Evolutionary conservation across 768 basidiomycete species (phyloP), one percentile per base, ranked within the genome.

Genomic region (Termitomyces sp.): DNA sequence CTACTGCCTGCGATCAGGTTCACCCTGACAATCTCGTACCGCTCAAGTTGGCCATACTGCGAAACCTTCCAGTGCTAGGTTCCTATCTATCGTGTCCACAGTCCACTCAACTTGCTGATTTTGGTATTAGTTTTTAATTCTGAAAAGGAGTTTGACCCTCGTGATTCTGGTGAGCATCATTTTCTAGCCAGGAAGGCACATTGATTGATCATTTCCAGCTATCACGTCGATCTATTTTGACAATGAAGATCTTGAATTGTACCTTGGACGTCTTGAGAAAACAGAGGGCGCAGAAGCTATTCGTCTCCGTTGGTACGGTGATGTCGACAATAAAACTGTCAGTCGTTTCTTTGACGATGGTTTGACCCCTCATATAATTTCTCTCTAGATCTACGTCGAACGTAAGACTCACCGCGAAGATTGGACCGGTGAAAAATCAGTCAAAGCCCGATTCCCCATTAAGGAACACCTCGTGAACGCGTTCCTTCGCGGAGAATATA

Each of bases 401-500:
- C 89, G 91, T 45, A 94, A 94, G 75, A 94, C 91, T 0, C 91
- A 99, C 71, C 86, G 95, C 58, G 97, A 99, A 75, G 97, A 99
- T 70, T 99, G 97, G 97, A 98, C 96, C 0, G 97, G 97, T 38
- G 96, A 99, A 74, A 98, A 98, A 75, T 95, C 93, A 11, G 96
- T 98, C 71, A 99, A 98, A 75, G 92, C 95, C 15, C 91, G 96
- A 12, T 98, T 98, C 78, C 87, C 92, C 3, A 88, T 99, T 73
- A 95, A 96, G 71, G 96, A 98, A 71, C 87, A 94, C 63, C 85
- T 91, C 50, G 89, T 98, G 66, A 96, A 98, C 70, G 88, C 90
- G 16, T 99, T 94, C 79, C 75, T 97, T 44, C 79, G 82, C 22
- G 97, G 97, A 18, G 89, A 93, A 70, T 90, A 97, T 74, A 96